phyloP scores from a whole-genome alignment of 2,329 filamentous ascomycete species.

The Colletotrichum tropicicola region DNA sequence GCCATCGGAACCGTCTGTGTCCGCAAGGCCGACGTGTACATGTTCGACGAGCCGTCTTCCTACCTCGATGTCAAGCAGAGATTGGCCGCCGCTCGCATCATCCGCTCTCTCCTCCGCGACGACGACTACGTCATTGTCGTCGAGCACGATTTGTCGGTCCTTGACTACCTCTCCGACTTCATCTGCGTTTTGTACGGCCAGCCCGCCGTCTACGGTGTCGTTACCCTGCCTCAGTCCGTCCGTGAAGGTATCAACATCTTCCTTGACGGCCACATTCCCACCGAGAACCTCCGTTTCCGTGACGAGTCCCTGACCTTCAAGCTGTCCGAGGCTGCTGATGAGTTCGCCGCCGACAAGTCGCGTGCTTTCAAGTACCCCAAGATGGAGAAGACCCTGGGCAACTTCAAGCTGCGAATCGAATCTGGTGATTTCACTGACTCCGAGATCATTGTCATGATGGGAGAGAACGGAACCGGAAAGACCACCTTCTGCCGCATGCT shows the following conservation, averaged over 20 bases:
- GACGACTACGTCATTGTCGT: conserved; percentile 98
- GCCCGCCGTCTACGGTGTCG: conserved; percentile 96
- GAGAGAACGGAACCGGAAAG: conserved; percentile 99
- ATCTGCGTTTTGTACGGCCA: conserved; percentile 97
- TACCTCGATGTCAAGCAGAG: conserved; percentile 99
- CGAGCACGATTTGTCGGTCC: conserved; percentile 97
- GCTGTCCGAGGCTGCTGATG: conserved; percentile 88
- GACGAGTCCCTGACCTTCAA: conserved; percentile 97
- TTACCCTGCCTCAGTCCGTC: conserved; percentile 93
- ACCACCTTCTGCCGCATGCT: conserved; percentile 98
- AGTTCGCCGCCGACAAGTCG: conserved; percentile 84
- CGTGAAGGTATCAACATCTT: conserved; percentile 99
- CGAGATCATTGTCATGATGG: conserved; percentile 99
- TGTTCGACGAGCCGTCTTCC: conserved; percentile 99
- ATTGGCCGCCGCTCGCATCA: conserved; percentile 89
- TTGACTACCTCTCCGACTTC: conserved; percentile 98
- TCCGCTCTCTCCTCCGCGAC: conserved; percentile 86
- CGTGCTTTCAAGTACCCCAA: conserved; percentile 87
- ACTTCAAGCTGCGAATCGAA: conserved; percentile 86
- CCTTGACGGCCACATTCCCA: conserved; percentile 96
- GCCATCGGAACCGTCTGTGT: conserved; percentile 96
- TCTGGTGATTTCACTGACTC: conserved; percentile 93
- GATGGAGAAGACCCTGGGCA: conserved; percentile 93
- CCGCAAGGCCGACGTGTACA: conserved; percentile 96
- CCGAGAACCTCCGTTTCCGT: conserved; percentile 97